Base-by-base conservation (phyloP, 306 rosid genomes). In the Dalbergia oliveri region DNA sequence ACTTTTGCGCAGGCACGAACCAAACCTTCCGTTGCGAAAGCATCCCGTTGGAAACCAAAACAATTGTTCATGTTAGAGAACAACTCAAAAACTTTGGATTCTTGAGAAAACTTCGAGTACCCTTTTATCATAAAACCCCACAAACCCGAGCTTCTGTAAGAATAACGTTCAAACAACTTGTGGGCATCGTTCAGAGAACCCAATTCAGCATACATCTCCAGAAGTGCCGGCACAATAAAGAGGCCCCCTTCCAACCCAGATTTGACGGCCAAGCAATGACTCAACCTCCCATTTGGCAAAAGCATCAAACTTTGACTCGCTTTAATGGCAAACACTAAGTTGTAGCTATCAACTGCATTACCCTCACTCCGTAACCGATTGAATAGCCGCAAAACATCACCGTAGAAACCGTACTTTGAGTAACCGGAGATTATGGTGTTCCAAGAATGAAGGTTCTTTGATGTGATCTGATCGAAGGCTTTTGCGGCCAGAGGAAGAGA, bases 111-210 rank as follows among this genome's bases (percentile, higher is more conserved):
- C 21, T 73, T 56, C 75, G 65, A 73, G 57, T 31, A 80, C 60
- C 53, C 79, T 8, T 54, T 80, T 33, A 73, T 72, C 79, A 73
- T 80, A 59, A 80, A 63, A 53, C 74, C 59, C 79, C 74, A 80
- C 43, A 63, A 26, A 31, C 43, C 61, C 5, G 61, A 73, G 53
- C 63, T 81, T 81, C 79, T 73, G 4, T 65, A 23, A 26, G 69
- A 81, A 73, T 26, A 53, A 64, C 66, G 18, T 64, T 64, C 74
- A 80, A 64, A 80, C 33, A 64, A 39, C 57, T 71, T 63, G 65
- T 71, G 83, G 72, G 73, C 74, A 65, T 73, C 53, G 8, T 31
- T 64, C 19, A 80, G 51, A 54, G 41, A 56, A 31, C 75, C 75
- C 69, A 65, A 31, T 21, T 73, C 75, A 13, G 65, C 33, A 10